phyloP scores from a whole-genome alignment of 1,139 yeast genomes.

The Magnusiomyces magnusii region DNA sequence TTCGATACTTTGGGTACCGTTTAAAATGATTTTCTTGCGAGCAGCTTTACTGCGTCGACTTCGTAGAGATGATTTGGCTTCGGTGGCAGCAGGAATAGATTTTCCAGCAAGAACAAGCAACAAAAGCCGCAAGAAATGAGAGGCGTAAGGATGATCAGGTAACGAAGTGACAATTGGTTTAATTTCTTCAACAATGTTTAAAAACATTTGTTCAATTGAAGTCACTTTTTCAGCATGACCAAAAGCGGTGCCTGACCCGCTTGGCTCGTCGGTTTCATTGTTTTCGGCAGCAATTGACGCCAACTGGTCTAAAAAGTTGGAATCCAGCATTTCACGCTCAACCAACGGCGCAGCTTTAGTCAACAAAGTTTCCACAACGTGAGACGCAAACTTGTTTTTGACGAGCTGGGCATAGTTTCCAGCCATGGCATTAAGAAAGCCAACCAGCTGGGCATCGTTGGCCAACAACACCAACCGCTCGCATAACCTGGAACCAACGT shows the following conservation, averaged over 20 bases:
- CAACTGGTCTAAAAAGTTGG: slow-evolving; percentile 6
- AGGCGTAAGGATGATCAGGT: slow-evolving; percentile 72
- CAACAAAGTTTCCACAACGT: slow-evolving; percentile 80
- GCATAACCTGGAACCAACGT: slow-evolving; percentile 85
- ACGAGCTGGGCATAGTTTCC: slow-evolving; percentile 71
- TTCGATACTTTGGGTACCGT: slow-evolving; percentile 41
- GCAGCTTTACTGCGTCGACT: slow-evolving; percentile 86
- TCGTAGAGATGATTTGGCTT: slow-evolving; percentile 59
- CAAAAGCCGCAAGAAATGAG: slow-evolving; percentile 74
- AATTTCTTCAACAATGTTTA: slow-evolving; percentile 59
- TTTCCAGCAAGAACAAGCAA: slow-evolving; percentile 69
- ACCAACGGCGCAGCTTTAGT: slow-evolving; percentile 68
- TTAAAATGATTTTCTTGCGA: slow-evolving; percentile 84
- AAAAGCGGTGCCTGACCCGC: slow-evolving; percentile 5
- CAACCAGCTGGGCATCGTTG: slow-evolving; percentile 51
- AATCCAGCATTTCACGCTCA: slow-evolving; percentile 54
- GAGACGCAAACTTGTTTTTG: slow-evolving; percentile 88
- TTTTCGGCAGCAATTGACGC: slow-evolving; percentile 2
- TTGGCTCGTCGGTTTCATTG: not conserved
- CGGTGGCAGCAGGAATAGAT: slow-evolving; percentile 68
- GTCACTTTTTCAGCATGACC: not conserved
- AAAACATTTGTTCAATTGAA: slow-evolving; percentile 48
- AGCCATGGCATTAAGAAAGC: slow-evolving; percentile 55
- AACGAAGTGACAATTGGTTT: slow-evolving; percentile 51
- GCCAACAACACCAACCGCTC: slow-evolving; percentile 75